Evolutionary conservation across 495 filamentous ascomycete genomes (phyloP).

Genomic region (Tetracladium setigerum): DNA sequence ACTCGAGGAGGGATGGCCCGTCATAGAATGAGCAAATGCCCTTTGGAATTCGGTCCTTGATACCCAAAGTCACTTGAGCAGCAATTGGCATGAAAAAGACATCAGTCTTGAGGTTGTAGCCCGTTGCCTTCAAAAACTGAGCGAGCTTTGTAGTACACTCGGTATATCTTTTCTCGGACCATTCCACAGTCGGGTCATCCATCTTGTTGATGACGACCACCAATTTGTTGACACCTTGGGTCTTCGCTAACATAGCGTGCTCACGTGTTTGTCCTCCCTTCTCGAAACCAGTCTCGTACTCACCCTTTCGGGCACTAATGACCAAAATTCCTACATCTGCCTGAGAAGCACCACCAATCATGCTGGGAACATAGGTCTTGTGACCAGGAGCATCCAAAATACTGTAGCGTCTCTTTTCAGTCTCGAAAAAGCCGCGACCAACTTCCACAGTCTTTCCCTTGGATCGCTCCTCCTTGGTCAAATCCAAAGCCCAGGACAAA

Average conservation of each 20-base stretch:
- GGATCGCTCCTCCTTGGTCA: conserved; percentile 89
- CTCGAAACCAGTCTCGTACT: conserved; percentile 99
- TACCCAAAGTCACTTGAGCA: conserved; percentile 73
- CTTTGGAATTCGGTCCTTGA: conserved; percentile 80
- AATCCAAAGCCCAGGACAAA: conserved; percentile 92
- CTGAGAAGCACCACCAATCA: conserved; percentile 95
- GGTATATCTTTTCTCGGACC: conserved; percentile 84
- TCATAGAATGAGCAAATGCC: conserved; percentile 75
- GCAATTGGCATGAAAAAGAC: conserved; percentile 95
- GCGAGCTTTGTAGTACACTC: conserved; percentile 87
- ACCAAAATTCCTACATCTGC: conserved; percentile 94
- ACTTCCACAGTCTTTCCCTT: conserved; percentile 99
- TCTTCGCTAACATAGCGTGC: conserved; percentile 94
- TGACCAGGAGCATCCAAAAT: conserved; percentile 95
- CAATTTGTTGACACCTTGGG: conserved; percentile 94
- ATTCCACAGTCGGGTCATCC: conserved; percentile 94
- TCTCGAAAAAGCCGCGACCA: conserved; percentile 93
- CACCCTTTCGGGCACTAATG: conserved; percentile 94
- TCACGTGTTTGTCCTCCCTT: conserved; percentile 97
- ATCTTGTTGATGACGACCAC: conserved; percentile 94
- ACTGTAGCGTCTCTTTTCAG: conserved; percentile 78
- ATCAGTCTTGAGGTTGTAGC: conserved; percentile 88
- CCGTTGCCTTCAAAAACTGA: conserved; percentile 80
- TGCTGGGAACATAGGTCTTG: conserved; percentile 92
- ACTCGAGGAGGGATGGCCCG: conserved; percentile 91